Conservation (phyloP, 139 green algal species). For the Tetratostichococcus sp. region DNA sequence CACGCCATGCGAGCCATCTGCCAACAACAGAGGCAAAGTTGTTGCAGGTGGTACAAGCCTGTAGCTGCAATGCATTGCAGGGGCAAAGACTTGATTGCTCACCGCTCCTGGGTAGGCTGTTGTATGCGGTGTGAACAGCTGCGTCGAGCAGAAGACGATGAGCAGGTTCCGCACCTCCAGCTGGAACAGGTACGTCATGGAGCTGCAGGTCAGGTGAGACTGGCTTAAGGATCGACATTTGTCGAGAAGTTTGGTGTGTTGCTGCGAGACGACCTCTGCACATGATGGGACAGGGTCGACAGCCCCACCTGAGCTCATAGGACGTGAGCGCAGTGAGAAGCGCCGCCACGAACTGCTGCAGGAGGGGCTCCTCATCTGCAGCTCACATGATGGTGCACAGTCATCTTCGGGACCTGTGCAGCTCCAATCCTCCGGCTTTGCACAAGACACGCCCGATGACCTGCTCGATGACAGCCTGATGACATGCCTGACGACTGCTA, state of each 20-base stretch:
- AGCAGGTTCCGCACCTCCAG: slow-evolving; percentile 63
- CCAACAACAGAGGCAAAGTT: no score
- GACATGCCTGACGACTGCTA: no score
- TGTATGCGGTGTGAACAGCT: slow-evolving; percentile 51
- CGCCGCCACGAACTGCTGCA: background rate
- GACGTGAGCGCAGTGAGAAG: background rate
- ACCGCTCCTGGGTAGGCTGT: background rate
- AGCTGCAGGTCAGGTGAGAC: slow-evolving; percentile 32
- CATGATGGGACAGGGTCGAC: no score
- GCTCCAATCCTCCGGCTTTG: no score
- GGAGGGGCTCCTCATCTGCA: background rate
- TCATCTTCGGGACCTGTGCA: no score
- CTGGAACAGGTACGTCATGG: slow-evolving; percentile 56
- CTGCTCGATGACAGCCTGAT: no score
- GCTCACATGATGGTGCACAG: background rate
- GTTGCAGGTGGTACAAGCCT: no score
- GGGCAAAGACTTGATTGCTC: no score
- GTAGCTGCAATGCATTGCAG: no score
- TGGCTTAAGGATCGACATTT: background rate
- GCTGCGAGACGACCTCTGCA: background rate
- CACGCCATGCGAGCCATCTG: no score
- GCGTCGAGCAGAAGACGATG: slow-evolving; percentile 54
- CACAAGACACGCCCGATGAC: no score
- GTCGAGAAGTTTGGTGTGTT: background rate
- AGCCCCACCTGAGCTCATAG: slow-evolving; percentile 3